Conservation (phyloP, 140 eudicot genomes). For the Cichorium intybus region DNA sequence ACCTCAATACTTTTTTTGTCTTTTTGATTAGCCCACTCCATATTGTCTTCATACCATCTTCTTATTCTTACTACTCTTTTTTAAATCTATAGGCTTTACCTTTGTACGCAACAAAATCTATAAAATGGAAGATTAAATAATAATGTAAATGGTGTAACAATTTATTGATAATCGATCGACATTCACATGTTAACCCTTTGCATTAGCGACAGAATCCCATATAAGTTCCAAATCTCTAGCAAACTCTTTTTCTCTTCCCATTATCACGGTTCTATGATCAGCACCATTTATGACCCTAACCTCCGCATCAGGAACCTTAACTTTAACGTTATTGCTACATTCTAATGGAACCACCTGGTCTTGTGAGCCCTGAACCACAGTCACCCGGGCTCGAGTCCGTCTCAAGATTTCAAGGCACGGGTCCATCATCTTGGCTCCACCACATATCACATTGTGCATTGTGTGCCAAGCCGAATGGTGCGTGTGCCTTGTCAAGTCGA, state of each 20-base stretch:
- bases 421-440: conserved; percentile 64
- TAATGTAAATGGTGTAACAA: too few relatives aligned
- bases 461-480: conserved; percentile 96
- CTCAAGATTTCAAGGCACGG: conserved; percentile 49
- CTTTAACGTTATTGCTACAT: conserved; percentile 61
- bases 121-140: too few relatives aligned
- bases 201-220: conserved; percentile 47
- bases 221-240: conserved; percentile 41
- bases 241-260: conserved; percentile 55
- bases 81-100: too few relatives aligned
- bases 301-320: conserved; percentile 51
- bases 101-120: neutral
- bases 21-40: neutral
- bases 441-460: conserved; percentile 84
- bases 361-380: conserved; percentile 53
- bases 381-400: conserved; percentile 23
- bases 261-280: conserved; percentile 54
- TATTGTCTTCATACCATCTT: neutral
- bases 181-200: conserved; percentile 11
- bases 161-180: neutral
- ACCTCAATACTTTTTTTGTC: neutral
- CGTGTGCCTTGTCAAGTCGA: conserved; percentile 58
- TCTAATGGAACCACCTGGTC: conserved; percentile 71
- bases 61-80: too few relatives aligned
- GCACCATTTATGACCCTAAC: conserved; percentile 45